Conservation (phyloP, 2,329 filamentous ascomycete genomes). For the Xylariaceae sp. region DNA sequence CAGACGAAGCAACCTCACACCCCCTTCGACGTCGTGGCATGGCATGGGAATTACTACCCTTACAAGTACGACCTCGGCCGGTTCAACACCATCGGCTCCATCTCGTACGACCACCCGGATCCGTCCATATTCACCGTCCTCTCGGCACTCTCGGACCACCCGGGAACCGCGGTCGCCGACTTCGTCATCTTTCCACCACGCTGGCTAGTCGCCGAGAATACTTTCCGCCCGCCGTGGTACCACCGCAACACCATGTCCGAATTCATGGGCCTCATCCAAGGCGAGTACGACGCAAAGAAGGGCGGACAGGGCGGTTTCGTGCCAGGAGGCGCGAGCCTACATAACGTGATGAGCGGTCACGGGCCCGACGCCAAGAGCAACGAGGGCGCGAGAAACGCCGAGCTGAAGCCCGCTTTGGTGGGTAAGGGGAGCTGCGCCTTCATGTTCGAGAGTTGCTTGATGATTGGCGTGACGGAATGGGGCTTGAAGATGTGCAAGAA, state of each 20-base stretch:
- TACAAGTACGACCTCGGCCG: conserved; percentile 68
- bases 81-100: conserved; percentile 63
- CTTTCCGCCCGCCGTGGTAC: conserved; percentile 60
- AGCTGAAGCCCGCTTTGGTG: conserved; percentile 54
- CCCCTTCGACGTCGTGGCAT: conserved; percentile 67
- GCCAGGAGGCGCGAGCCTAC: conserved; percentile 47
- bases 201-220: conserved; percentile 57
- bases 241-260: conserved; percentile 55
- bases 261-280: conserved; percentile 48
- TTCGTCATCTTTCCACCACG: conserved; percentile 61
- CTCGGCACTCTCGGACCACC: conserved; percentile 47
- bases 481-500: conserved; percentile 56
- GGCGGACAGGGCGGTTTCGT: conserved; percentile 44
- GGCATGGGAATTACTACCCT: conserved; percentile 67
- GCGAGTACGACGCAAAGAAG: conserved; percentile 50
- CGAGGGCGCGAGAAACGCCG: conserved; percentile 59
- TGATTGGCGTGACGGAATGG: conserved; percentile 71
- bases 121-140: conserved; percentile 64
- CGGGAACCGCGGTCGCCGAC: conserved; percentile 55
- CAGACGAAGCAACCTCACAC: conserved; percentile 57
- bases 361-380: conserved; percentile 49
- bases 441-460: conserved; percentile 66
- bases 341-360: conserved; percentile 60
- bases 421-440: conserved; percentile 60
- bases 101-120: conserved; percentile 65